A percentile compares a stretch with the other conserved stretches of the same genome.
Evolutionary conservation across 1,139 yeast species (phyloP).

Genomic region (Hemisphaericaspora xylofermentans): DNA sequence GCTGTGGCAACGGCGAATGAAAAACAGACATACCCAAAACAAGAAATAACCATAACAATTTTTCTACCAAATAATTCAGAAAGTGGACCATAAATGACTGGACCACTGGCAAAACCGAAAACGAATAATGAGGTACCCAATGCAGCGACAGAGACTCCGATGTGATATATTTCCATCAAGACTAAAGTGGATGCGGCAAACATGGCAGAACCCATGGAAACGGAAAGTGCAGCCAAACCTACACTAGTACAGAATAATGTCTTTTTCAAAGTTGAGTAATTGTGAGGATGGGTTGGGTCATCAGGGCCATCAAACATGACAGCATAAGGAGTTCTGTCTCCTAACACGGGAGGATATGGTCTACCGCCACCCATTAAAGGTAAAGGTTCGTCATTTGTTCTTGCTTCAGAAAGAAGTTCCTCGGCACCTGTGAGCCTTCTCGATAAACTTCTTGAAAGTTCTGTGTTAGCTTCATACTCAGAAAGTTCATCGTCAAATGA

Average conservation of each 20-base stretch:
- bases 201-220: constrained; percentile 52
- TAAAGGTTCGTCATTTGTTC: constrained; percentile 28
- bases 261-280: constrained; percentile 40
- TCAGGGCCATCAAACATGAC: constrained; percentile 50
- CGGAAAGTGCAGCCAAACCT: constrained; percentile 34
- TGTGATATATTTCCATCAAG: constrained; percentile 28
- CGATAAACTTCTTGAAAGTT: constrained; percentile 25
- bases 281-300: constrained; percentile 51
- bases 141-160: constrained; percentile 35
- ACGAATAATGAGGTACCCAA: constrained; percentile 43
- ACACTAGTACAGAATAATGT: constrained; percentile 24
- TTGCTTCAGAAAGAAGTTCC: constrained; percentile 26
- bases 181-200: constrained; percentile 30
- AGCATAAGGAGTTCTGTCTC: constrained; percentile 33
- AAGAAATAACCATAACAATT: constrained; percentile 27
- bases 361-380: constrained; percentile 43
- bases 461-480: constrained; percentile 27
- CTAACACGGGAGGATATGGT: constrained; percentile 36
- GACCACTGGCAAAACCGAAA: constrained; percentile 48
- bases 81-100: constrained; percentile 43
- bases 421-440: constrained; percentile 36
- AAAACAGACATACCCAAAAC: constrained; percentile 34
- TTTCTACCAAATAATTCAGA: constrained; percentile 43
- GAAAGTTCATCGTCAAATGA: constrained; percentile 23
- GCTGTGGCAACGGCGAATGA: constrained; percentile 42